Evolutionary conservation across 805 yeast genomes (phyloP).

Genomic region (Jamesozyma rosinii): DNA sequence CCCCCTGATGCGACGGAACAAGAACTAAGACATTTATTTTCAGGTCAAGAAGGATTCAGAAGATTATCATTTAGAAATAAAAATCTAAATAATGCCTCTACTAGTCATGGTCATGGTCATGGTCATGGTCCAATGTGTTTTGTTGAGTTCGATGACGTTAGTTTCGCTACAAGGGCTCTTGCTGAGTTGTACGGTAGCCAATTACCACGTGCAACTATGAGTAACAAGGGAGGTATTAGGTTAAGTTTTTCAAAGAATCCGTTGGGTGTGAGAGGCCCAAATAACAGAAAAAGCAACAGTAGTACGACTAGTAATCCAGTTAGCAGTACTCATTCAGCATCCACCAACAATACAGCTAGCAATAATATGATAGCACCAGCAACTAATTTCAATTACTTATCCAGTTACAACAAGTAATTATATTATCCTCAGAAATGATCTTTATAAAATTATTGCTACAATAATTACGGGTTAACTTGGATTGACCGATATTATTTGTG

Average conservation of each 20-base stretch:
- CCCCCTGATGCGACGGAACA: constrained; percentile 94
- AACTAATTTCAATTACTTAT: constrained; percentile 1
- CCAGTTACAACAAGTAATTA: constrained; percentile 1
- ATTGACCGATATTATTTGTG: no score
- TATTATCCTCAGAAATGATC: no score
- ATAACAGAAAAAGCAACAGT: constrained; percentile 32
- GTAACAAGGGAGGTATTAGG: constrained; percentile 77
- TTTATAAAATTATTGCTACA: no score
- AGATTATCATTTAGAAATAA: constrained; percentile 83
- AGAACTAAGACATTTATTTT: constrained; percentile 73
- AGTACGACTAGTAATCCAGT: neutral
- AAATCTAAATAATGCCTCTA: constrained; percentile 16
- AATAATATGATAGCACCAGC: neutral
- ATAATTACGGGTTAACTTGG: no score
- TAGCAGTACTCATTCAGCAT: neutral
- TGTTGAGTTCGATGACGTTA: constrained; percentile 92
- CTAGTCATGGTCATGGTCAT: constrained; percentile 26
- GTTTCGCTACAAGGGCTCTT: constrained; percentile 80
- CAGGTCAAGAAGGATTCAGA: constrained; percentile 83
- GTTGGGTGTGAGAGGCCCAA: constrained; percentile 81
- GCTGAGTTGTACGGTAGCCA: constrained; percentile 88
- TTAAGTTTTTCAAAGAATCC: constrained; percentile 90
- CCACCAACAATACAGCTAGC: neutral
- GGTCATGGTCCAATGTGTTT: constrained; percentile 94
- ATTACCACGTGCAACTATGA: constrained; percentile 53